Evolutionary conservation across 345 rosid species (phyloP), one percentile per base, ranked within the genome.

Genomic region (Mercurialis annua): DNA sequence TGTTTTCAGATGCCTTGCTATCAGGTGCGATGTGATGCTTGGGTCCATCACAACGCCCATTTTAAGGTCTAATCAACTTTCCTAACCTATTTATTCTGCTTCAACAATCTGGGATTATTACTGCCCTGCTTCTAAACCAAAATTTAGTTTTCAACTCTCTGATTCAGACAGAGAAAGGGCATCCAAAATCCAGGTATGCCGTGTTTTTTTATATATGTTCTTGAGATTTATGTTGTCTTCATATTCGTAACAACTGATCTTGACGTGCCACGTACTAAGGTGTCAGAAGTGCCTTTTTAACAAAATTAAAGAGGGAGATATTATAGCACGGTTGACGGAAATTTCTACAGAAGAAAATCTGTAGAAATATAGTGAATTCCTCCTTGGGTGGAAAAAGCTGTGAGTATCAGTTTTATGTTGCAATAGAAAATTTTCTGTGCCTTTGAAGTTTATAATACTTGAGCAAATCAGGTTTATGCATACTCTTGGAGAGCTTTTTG

Each of bases 11-110:
- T n/a, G n/a, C n/a, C 44, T 33, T 62, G 38, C 56, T 66, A 66
- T 66, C 66, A 94, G 98, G 98, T 92, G 3, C 91, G 99, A 51
- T 94, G 99, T 77, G 89, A 94, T 81, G 88, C 85, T 71, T 94
- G 99, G 99, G 84, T 91, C 58, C 98, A 94, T 73, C 84, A 92
- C 54, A 80, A 82, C 67, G 80, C 69, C 70, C 79, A 69, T 80
- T 91, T 94, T 76, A 86, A 89, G 99, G 99, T 91, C 38, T 62
- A 76, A 38, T 48, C 29, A 43, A 75, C 52, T 65, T 23, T 58
- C 33, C 48, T 72, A 43, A 78, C 62, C 51, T 53, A 59, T 60
- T 69, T 55, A 16, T 52, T 62, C 44, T 53, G 31, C 73, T 64
- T 83, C 81, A 75, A 91, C 98, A 86, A 84, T 77, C 80, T 87